Evolutionary conservation across 2,329 filamentous ascomycete species (phyloP).

Genomic region (Aspergillus sp.): DNA sequence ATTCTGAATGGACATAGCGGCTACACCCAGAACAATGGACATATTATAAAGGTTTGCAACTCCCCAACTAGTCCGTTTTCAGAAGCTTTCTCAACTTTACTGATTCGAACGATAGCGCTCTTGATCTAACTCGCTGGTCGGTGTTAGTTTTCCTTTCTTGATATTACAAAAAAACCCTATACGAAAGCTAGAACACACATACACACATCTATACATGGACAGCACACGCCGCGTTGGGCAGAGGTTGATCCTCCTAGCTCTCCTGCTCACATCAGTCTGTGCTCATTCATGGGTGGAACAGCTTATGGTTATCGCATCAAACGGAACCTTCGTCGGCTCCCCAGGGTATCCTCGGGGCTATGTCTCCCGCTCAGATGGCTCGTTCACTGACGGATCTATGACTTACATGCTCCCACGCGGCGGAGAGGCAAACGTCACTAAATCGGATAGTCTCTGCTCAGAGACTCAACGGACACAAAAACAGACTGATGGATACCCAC

Average conservation of each 20-base stretch:
- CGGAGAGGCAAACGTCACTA: conserved; percentile 47
- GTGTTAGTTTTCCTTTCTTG: conserved; percentile 5
- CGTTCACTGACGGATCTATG: conserved; percentile 60
- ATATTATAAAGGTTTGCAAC: conserved; percentile 11
- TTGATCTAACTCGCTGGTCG: neutral
- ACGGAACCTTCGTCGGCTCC: conserved; percentile 70
- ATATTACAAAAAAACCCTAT: neutral
- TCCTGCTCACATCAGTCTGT: conserved; percentile 27
- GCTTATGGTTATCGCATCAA: conserved; percentile 67
- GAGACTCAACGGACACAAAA: conserved; percentile 60
- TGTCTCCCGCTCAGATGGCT: conserved; percentile 55
- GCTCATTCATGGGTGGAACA: conserved; percentile 85
- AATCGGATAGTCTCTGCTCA: conserved; percentile 63
- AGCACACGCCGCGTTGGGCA: neutral
- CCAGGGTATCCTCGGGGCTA: conserved; percentile 76
- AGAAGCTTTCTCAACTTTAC: neutral
- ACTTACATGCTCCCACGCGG: conserved; percentile 63
- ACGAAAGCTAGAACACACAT: neutral
- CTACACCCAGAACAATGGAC: conserved; percentile 4
- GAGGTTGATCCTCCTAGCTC: conserved; percentile 23
- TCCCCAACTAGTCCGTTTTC: neutral
- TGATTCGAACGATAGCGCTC: conserved; percentile 3
- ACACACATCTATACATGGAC: conserved; percentile 6
- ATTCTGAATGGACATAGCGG: neutral
- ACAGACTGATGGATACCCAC: conserved; percentile 60